Percentiles rank a stretch among this genome's conserved stretches.
Conservation (phyloP, 192 early-diverging fungal species). For the Podila minutissima region DNA sequence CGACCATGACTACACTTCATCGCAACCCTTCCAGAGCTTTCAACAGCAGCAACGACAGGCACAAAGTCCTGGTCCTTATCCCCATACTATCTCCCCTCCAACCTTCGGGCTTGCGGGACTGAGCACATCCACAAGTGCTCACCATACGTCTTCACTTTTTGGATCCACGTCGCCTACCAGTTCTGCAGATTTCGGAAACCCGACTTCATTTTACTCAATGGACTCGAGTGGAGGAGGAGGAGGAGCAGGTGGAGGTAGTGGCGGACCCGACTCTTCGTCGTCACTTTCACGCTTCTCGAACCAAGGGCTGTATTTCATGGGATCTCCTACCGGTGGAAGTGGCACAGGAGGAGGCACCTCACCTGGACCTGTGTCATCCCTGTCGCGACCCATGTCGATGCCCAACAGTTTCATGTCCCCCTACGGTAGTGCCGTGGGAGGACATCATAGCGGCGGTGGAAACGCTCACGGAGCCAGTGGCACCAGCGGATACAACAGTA, state of each 20-base stretch:
- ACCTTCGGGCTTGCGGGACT: neutral
- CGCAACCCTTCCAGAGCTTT: conserved; percentile 1
- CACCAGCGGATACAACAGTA: neutral
- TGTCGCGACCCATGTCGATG: conserved; percentile 2
- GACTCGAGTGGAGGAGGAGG: neutral
- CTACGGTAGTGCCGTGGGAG: neutral
- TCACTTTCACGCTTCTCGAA: neutral
- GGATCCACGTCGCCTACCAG: neutral
- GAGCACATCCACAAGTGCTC: neutral
- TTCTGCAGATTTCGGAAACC: neutral
- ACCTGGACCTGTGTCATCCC: neutral
- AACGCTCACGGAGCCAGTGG: too few species aligned
- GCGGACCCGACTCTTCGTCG: neutral
- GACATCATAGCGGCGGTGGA: neutral
- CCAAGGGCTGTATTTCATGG: neutral
- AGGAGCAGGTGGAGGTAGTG: neutral
- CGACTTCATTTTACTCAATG: neutral
- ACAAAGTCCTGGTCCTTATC: neutral
- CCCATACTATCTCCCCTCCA: neutral
- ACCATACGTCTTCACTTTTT: neutral
- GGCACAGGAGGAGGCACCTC: neutral
- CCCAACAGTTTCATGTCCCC: neutral
- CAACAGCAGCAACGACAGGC: neutral
- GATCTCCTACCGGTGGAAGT: neutral
- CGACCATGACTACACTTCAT: neutral